Conservation (phyloP, 176 grass and related monocot species). For the Avena insularis region DNA sequence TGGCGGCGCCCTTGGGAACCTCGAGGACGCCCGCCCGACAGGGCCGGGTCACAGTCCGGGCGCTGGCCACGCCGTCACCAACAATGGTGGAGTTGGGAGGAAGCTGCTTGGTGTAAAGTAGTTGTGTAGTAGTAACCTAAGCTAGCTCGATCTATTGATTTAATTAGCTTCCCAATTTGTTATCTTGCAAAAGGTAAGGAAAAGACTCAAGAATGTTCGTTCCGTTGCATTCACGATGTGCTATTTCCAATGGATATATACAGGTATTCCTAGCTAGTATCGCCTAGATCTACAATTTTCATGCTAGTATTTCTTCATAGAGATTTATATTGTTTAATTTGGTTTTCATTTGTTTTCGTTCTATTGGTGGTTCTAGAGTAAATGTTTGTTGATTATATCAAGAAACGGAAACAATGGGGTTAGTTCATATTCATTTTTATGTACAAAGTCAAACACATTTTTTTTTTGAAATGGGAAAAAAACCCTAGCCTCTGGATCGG, state of each 20-base stretch:
- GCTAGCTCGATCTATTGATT: neutral
- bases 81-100: constrained; percentile 40
- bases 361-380: neutral
- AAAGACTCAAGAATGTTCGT: neutral
- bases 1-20: neutral
- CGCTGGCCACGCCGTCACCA: constrained; percentile 40
- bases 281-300: neutral
- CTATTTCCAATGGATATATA: neutral
- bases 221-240: neutral
- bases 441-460: neutral
- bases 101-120: constrained; percentile 42
- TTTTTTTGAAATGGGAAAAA: too few relatives aligned
- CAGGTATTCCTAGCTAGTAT: neutral
- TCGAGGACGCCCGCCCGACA: constrained; percentile 40
- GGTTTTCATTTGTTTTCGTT: neutral
- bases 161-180: neutral
- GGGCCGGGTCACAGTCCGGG: constrained; percentile 39
- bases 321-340: neutral
- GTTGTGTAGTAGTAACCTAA: neutral
- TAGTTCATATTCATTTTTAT: neutral
- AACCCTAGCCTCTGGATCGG: too few relatives aligned
- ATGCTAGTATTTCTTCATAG: neutral
- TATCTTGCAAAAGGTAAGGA: neutral
- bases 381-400: neutral
- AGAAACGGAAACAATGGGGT: neutral